Evolutionary conservation across 2,329 filamentous ascomycete genomes (phyloP), one percentile per base, ranked within the genome.

Genomic region (Fusarium pseudocircinatum): DNA sequence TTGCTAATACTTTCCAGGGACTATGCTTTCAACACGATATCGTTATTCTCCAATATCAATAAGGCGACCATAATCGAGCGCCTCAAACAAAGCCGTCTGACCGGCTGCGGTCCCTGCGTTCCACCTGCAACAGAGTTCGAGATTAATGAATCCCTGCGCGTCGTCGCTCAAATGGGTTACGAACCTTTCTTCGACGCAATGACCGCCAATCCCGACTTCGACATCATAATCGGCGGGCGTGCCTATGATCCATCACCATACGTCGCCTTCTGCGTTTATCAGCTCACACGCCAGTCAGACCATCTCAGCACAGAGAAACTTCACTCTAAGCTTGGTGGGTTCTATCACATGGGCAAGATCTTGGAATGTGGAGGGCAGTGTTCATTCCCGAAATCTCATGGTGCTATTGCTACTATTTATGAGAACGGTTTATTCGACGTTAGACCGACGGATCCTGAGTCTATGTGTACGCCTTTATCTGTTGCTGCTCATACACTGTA

Each of bases 401-500:
- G 82, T 10, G 83, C 82, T 8, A 73, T 84, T 1, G 83, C 85
- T 0, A 85, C 82, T 0, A 70, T 87, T 1, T 84, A 83, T 4
- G 39, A 60, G 1, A 76, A 83, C 22, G 84, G 85, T 0, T 18
- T 73, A 0, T 89, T 89, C 60, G 86, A 88, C 47, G 79, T 89
- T 7, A 73, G 76, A 5, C 86, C 87, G 0, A 73, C 84, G 0
- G 78, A 81, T 10, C 80, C 83, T 0, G 69, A 70, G 0, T 80
- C 83, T 0, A 78, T 78, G 4, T 89, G 87, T 67, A 88, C 85
- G 0, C 82, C 85, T 0, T 61, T 85, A 0, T 85, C 84, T 0
- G 87, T 89, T 1, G 87, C 87, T 2, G 85, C 87, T 0, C 87
- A 89, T 68, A 85, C 86, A 0, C 75, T 89, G 15, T 89, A 89